Evolutionary conservation across 768 basidiomycete species (phyloP).

Genomic region (Podaxis carcinomalis): DNA sequence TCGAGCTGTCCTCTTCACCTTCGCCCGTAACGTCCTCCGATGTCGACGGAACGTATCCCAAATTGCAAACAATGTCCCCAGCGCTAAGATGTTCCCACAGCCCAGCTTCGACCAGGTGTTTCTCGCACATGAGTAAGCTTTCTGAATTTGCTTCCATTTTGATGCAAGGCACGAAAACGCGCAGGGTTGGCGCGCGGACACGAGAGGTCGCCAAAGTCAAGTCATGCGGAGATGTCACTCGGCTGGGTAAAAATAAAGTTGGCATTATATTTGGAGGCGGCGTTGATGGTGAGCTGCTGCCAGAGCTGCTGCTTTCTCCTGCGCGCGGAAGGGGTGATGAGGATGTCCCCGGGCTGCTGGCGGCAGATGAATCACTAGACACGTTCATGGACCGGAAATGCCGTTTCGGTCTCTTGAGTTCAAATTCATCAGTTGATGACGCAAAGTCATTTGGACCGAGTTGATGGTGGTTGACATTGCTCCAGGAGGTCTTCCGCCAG

Average conservation of each 20-base stretch:
- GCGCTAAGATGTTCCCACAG: slow-evolving; percentile 74
- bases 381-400: slow-evolving; percentile 39
- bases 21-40: slow-evolving; percentile 20
- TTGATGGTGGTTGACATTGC: not conserved
- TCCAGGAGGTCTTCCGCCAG: slow-evolving; percentile 24
- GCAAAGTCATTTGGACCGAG: not conserved
- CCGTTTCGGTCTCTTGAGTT: slow-evolving; percentile 26
- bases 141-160: slow-evolving; percentile 38
- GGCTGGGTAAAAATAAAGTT: slow-evolving; percentile 14
- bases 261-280: slow-evolving; percentile 9
- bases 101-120: slow-evolving; percentile 60
- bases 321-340: slow-evolving; percentile 4
- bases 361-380: slow-evolving; percentile 45
- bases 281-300: slow-evolving; percentile 15
- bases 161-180: slow-evolving; percentile 71
- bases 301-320: slow-evolving; percentile 16
- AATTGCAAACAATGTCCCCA: slow-evolving; percentile 77
- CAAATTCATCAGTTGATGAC: not conserved
- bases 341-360: slow-evolving; percentile 14
- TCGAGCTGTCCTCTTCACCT: slow-evolving; percentile 7
- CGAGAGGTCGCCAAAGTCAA: slow-evolving; percentile 55
- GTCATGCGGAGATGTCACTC: slow-evolving; percentile 50
- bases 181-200: slow-evolving; percentile 65
- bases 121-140: slow-evolving; percentile 56
- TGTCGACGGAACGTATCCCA: slow-evolving; percentile 65